Conservation (phyloP, 2,329 filamentous ascomycete genomes). For the Orbilia oligospora region DNA sequence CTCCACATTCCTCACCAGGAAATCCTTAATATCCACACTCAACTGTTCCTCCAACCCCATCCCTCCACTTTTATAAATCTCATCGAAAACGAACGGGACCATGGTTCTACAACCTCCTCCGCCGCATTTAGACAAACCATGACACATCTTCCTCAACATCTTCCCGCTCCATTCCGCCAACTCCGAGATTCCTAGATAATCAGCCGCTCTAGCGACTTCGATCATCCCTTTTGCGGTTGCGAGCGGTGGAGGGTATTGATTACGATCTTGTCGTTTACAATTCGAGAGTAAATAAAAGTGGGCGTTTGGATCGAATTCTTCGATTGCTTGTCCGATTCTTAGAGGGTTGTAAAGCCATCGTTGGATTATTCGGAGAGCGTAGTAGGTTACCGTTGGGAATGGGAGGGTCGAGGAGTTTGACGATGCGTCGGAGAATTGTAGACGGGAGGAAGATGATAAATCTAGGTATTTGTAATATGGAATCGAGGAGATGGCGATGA, state of each 20-base stretch:
- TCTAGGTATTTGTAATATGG: conserved; percentile 56
- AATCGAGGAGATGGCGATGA: conserved; percentile 38
- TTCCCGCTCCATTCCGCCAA: conserved; percentile 60
- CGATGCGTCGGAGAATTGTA: conserved; percentile 40
- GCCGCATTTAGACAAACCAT: conserved; percentile 59
- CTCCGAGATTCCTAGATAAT: conserved; percentile 60
- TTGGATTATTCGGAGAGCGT: conserved; percentile 42
- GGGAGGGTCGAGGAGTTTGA: conserved; percentile 43
- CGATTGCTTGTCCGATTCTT: conserved; percentile 40
- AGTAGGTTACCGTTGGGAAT: conserved; percentile 42
- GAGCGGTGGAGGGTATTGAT: conserved; percentile 33
- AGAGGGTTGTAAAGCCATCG: conserved; percentile 51
- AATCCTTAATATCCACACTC: conserved; percentile 13
- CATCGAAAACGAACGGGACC: conserved; percentile 60
- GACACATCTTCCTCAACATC: conserved; percentile 59
- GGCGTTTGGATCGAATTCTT: conserved; percentile 35
- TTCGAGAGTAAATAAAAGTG: conserved; percentile 34
- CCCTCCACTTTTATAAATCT: conserved; percentile 55
- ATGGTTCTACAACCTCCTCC: conserved; percentile 58
- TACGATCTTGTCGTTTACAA: conserved; percentile 41
- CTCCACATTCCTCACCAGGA: conserved; percentile 47
- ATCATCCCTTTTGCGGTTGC: conserved; percentile 58
- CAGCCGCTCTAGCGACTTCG: conserved; percentile 62
- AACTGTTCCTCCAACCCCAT: conserved; percentile 28
- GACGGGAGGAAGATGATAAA: conserved; percentile 5